Conservation (phyloP, 2,329 filamentous ascomycete genomes). For the Colletotrichum cuscutae region DNA sequence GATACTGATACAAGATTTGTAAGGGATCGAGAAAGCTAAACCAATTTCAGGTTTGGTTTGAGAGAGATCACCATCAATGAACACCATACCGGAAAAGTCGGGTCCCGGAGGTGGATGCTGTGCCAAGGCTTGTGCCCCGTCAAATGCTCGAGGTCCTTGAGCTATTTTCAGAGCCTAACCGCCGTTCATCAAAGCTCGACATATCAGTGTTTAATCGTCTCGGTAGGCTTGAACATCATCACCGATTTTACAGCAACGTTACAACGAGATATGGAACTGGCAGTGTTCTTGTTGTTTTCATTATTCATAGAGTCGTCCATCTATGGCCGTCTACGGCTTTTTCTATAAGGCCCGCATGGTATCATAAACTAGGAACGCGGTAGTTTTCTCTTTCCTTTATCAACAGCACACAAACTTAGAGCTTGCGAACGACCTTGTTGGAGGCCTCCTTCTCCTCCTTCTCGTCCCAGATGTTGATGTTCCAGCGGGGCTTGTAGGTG, state of each 20-base stretch:
- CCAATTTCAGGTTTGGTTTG: not conserved
- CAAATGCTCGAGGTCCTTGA: not conserved
- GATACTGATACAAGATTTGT: too few relatives aligned
- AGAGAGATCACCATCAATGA: not conserved
- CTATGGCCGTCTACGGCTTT: not conserved
- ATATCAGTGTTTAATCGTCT: too few relatives aligned
- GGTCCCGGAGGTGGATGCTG: not conserved
- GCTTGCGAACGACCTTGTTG: conserved; percentile 57
- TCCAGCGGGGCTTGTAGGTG: conserved; percentile 57
- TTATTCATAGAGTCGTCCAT: conserved; percentile 29
- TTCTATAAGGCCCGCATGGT: conserved; percentile 5
- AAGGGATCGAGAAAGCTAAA: too few relatives aligned
- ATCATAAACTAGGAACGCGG: conserved; percentile 8
- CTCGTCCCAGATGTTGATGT: conserved; percentile 66
- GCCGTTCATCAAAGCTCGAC: too few relatives aligned
- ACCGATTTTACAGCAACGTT: too few relatives aligned
- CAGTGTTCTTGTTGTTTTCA: not conserved
- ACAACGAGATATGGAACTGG: too few relatives aligned
- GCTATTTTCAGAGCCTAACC: too few relatives aligned
- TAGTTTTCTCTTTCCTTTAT: not conserved
- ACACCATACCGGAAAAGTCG: not conserved
- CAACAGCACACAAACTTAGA: conserved; percentile 11
- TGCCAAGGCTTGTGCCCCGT: not conserved
- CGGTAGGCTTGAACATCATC: too few relatives aligned
- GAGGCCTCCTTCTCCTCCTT: conserved; percentile 60